Percentiles rank a stretch among this genome's conserved stretches.
These are phyloP conservation scores for Triangularia setosa DNA, from an alignment of 2,329 filamentous ascomycete species.

Conservation along the genomic window DNA sequence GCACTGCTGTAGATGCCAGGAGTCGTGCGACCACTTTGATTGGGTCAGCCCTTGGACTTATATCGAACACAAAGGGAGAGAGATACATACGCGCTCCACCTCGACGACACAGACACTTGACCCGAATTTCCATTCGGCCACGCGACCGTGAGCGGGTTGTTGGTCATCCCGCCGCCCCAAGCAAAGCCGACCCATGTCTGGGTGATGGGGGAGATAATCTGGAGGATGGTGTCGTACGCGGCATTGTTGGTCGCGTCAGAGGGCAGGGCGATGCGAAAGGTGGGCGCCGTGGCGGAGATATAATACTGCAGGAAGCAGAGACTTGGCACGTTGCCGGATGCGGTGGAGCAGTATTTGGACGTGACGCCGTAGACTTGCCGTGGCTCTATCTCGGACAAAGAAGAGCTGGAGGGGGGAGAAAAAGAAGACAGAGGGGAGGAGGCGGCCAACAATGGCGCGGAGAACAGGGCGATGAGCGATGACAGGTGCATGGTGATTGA, in stretches of 20 bases:
- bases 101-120: conserved; percentile 32
- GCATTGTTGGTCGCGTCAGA: conserved; percentile 21
- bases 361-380: conserved; percentile 1
- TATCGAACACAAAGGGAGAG: neutral
- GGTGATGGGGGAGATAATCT: conserved; percentile 33
- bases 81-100: conserved; percentile 34
- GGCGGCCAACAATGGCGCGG: neutral
- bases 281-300: conserved; percentile 16
- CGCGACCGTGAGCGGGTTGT: conserved; percentile 35
- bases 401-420: no score
- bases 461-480: neutral
- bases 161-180: conserved; percentile 39
- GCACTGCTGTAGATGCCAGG: conserved; percentile 22
- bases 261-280: conserved; percentile 30
- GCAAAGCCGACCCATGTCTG: conserved; percentile 37
- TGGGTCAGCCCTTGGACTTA: neutral
- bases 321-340: neutral
- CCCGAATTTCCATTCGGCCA: conserved; percentile 36
- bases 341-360: conserved; percentile 20
- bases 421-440: neutral
- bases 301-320: conserved; percentile 24
- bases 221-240: conserved; percentile 35
- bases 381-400: neutral
- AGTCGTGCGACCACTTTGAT: conserved; percentile 15
- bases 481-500: neutral